Evolutionary conservation across 2,329 filamentous ascomycete genomes (phyloP).

Genomic region (Pseudopithomyces maydicus): DNA sequence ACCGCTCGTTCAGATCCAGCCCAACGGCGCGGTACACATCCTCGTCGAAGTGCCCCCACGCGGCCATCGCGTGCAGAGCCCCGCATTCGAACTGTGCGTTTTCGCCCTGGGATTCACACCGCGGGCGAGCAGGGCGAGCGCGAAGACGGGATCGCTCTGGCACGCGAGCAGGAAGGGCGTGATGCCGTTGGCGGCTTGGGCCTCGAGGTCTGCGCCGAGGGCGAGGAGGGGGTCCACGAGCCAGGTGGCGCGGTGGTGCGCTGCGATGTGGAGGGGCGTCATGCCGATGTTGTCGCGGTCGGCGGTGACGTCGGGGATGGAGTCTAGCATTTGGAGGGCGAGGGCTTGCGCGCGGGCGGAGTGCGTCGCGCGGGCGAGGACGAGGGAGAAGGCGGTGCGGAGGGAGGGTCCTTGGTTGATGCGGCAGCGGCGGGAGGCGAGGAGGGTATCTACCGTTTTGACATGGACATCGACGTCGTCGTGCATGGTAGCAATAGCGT

Average conservation of each 20-base stretch:
- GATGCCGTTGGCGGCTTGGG: constrained; percentile 9
- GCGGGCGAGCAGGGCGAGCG: constrained; percentile 10
- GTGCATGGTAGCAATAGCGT: constrained; percentile 17
- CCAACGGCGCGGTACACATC: constrained; percentile 7
- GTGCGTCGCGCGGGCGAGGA: constrained; percentile 10
- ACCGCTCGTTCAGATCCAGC: constrained; percentile 17
- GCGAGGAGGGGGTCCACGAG: constrained; percentile 79
- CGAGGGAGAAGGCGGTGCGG: constrained; percentile 18
- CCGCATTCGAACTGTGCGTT: constrained; percentile 11
- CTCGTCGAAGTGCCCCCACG: constrained; percentile 12
- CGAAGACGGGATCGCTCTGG: constrained; percentile 9
- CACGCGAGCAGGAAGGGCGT: constrained; percentile 24
- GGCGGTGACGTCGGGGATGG: constrained; percentile 15
- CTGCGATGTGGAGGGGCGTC: constrained; percentile 26
- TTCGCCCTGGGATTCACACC: constrained; percentile 16
- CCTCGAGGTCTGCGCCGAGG: constrained; percentile 45
- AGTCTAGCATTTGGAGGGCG: constrained; percentile 24
- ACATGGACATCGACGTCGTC: constrained; percentile 8
- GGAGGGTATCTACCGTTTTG: constrained; percentile 18
- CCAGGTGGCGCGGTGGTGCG: constrained; percentile 58
- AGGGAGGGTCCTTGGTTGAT: constrained; percentile 21
- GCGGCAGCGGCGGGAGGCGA: constrained; percentile 17
- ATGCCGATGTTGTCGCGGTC: constrained; percentile 18
- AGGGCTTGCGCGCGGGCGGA: constrained; percentile 13
- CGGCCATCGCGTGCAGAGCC: constrained; percentile 21